A percentile compares a stretch with the other conserved stretches of the same genome.
Conservation (phyloP, 768 basidiomycete genomes). For the Dictyophora rubrovolvata region DNA sequence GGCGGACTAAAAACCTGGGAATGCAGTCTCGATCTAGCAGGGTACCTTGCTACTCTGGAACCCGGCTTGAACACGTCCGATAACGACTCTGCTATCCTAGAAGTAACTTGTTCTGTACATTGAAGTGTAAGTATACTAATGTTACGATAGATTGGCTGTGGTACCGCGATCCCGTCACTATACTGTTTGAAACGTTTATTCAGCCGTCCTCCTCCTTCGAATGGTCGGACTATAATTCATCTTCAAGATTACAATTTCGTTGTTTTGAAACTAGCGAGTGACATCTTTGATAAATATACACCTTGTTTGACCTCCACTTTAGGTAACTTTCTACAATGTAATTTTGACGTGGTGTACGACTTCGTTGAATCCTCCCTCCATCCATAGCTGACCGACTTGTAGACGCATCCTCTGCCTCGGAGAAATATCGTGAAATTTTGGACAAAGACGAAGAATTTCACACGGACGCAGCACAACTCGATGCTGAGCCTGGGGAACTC, state of each 20-base stretch:
- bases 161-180: slow-evolving; percentile 78
- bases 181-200: slow-evolving; percentile 61
- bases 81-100: slow-evolving; percentile 47
- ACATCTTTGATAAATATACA: neutral
- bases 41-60: slow-evolving; percentile 39
- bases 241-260: slow-evolving; percentile 89
- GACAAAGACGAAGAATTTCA: slow-evolving; percentile 18
- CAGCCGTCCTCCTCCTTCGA: slow-evolving; percentile 18
- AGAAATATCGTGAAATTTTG: slow-evolving; percentile 30
- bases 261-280: slow-evolving; percentile 56
- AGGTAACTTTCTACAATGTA: slow-evolving; percentile 61
- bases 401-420: slow-evolving; percentile 58
- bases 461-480: slow-evolving; percentile 10
- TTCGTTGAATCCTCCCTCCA: neutral
- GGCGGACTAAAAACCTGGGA: slow-evolving; percentile 99
- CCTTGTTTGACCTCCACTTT: neutral
- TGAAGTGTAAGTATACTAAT: slow-evolving; percentile 4
- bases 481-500: slow-evolving; percentile 41
- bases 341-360: slow-evolving; percentile 73
- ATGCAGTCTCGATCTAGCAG: slow-evolving; percentile 79
- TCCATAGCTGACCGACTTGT: neutral
- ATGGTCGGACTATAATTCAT: slow-evolving; percentile 44
- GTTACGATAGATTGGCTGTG: slow-evolving; percentile 76
- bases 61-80: slow-evolving; percentile 15
- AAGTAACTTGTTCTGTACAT: slow-evolving; percentile 40